A percentile compares a stretch with the other conserved stretches of the same genome.
These are phyloP conservation scores for Gomphus bonarii DNA, from an alignment of 1,284 basidiomycete species.

Conservation along the genomic window DNA sequence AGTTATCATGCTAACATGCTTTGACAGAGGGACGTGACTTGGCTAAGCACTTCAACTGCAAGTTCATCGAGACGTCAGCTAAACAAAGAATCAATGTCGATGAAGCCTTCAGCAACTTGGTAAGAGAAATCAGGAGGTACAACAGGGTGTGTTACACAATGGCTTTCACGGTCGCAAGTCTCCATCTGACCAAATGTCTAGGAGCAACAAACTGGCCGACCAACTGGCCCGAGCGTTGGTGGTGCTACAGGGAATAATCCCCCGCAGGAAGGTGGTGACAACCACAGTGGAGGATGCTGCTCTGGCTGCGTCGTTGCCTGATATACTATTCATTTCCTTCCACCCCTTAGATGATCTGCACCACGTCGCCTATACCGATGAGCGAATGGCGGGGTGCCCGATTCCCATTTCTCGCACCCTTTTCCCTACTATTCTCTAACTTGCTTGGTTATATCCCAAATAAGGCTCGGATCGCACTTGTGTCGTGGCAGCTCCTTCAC, in stretches of 20 bases:
- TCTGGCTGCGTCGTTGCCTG: constrained; percentile 60
- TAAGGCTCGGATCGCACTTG: neutral
- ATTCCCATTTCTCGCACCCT: neutral
- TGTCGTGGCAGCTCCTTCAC: neutral
- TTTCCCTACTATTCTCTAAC: neutral
- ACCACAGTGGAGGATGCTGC: constrained; percentile 55
- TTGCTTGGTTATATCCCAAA: neutral
- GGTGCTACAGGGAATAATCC: constrained; percentile 38
- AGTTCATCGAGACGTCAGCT: constrained; percentile 97
- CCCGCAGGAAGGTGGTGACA: constrained; percentile 32
- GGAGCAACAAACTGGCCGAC: constrained; percentile 56
- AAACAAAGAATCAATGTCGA: constrained; percentile 99
- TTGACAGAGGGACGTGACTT: constrained; percentile 88
- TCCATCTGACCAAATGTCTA: constrained; percentile 17
- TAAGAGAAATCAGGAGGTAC: constrained; percentile 93
- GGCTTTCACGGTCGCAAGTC: neutral
- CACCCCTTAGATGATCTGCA: neutral
- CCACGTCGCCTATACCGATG: neutral
- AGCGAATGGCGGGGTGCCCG: neutral
- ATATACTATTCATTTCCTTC: constrained; percentile 7
- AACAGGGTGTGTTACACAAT: constrained; percentile 58
- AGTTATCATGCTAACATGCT: neutral
- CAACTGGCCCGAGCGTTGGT: constrained; percentile 28
- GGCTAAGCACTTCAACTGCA: constrained; percentile 93
- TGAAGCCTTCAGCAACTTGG: constrained; percentile 95